Evolutionary conservation across 2,329 filamentous ascomycete genomes (phyloP).

Genomic region (Phialophora verrucosa): DNA sequence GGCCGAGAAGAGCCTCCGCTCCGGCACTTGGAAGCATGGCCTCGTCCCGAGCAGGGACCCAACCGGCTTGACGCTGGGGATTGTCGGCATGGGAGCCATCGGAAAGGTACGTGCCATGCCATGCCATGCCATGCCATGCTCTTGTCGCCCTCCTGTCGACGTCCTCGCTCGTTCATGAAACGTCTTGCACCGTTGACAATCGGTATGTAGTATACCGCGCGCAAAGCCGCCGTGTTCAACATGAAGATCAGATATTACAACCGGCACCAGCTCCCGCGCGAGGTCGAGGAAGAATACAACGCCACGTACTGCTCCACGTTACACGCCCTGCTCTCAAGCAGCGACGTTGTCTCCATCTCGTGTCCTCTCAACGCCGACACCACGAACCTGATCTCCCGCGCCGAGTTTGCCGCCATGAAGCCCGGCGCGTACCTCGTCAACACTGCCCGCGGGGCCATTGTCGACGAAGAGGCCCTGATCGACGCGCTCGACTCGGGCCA

Average conservation of each 20-base stretch:
- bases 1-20: constrained; percentile 47
- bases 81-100: constrained; percentile 58
- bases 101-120: constrained; percentile 43
- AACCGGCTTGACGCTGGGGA: constrained; percentile 53
- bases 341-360: constrained; percentile 41
- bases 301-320: constrained; percentile 34
- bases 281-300: constrained; percentile 51
- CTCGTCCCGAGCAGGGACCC: constrained; percentile 51
- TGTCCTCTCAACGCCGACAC: constrained; percentile 23
- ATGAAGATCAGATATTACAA: constrained; percentile 80
- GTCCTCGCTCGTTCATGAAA: not conserved
- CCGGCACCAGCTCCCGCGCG: constrained; percentile 63
- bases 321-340: constrained; percentile 42
- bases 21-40: constrained; percentile 49
- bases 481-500: constrained; percentile 55
- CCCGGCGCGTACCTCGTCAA: constrained; percentile 57
- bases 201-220: constrained; percentile 23
- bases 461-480: constrained; percentile 58
- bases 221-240: constrained; percentile 74
- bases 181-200: not conserved
- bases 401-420: constrained; percentile 56
- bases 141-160: not conserved
- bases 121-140: no score
- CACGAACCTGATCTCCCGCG: constrained; percentile 41
- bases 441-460: constrained; percentile 57